Evolutionary conservation across 768 basidiomycete genomes (phyloP).

Genomic region (Cystobasidiopsis lactophilus): DNA sequence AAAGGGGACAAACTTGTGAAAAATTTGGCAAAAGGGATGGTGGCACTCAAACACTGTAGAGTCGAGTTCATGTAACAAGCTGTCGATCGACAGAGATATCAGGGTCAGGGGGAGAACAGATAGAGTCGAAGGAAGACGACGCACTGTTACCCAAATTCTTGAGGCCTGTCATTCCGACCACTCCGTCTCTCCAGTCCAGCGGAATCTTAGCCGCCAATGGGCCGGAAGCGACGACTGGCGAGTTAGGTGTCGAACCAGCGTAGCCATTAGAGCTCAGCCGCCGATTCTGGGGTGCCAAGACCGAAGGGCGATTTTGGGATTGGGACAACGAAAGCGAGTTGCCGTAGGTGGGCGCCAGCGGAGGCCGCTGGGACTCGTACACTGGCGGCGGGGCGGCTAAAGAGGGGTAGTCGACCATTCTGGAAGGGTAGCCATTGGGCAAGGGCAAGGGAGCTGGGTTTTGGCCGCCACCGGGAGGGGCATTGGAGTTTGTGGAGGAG

Average conservation of each 20-base stretch:
- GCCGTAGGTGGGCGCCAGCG: not conserved
- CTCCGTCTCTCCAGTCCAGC: constrained; percentile 9
- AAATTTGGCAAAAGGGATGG: constrained; percentile 75
- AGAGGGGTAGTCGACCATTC: not conserved
- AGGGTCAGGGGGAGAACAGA: no score
- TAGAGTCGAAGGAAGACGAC: no score
- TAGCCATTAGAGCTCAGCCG: not conserved
- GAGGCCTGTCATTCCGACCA: constrained; percentile 36
- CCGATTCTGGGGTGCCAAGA: not conserved
- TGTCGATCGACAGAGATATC: no score
- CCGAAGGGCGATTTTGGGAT: not conserved
- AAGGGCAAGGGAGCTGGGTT: no score
- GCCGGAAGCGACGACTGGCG: not conserved
- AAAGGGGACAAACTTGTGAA: no score
- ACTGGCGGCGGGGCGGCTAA: not conserved
- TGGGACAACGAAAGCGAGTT: no score
- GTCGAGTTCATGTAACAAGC: constrained; percentile 98
- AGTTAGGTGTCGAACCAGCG: not conserved
- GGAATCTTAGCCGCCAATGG: not conserved
- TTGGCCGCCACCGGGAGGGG: no score
- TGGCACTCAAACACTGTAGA: constrained; percentile 85
- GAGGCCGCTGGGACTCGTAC: not conserved
- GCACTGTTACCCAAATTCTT: constrained; percentile 74
- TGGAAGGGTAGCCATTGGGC: no score
- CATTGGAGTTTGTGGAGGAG: no score